Evolutionary conservation across 2,329 filamentous ascomycete species (phyloP).

Genomic region (Endothia cerciana): DNA sequence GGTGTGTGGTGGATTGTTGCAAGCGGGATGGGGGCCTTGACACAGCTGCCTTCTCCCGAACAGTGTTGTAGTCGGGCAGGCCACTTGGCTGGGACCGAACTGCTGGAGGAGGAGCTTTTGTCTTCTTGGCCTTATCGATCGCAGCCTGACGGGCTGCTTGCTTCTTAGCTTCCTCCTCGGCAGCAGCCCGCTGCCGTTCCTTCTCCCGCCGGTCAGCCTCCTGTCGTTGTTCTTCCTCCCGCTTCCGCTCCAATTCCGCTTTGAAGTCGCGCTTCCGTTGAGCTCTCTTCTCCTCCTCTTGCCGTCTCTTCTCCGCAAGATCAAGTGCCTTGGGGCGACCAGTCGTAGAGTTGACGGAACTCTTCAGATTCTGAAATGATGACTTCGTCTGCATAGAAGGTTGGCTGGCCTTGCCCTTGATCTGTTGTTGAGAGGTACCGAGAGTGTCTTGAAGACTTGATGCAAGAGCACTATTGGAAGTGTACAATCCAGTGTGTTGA

Average conservation of each 20-base stretch:
- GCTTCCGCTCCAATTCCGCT: constrained; percentile 78
- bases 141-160: constrained; percentile 65
- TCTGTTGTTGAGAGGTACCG: constrained; percentile 47
- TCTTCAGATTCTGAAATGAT: constrained; percentile 65
- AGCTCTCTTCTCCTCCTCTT: constrained; percentile 80
- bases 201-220: constrained; percentile 65
- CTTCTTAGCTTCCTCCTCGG: constrained; percentile 66
- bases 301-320: constrained; percentile 78
- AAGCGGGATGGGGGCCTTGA: constrained; percentile 60
- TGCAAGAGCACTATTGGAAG: constrained; percentile 60
- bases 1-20: constrained; percentile 52
- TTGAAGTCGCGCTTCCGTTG: constrained; percentile 82
- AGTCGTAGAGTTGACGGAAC: constrained; percentile 60
- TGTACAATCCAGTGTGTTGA: constrained; percentile 62
- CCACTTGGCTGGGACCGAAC: constrained; percentile 58
- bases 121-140: constrained; percentile 68
- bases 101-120: constrained; percentile 64
- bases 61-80: constrained; percentile 49
- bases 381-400: constrained; percentile 63
- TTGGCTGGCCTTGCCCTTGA: constrained; percentile 69
- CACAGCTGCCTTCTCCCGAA: constrained; percentile 39
- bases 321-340: constrained; percentile 73
- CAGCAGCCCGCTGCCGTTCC: constrained; percentile 59
- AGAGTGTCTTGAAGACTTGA: constrained; percentile 63
- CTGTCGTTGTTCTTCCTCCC: constrained; percentile 67